Evolutionary conservation across 345 rosid species (phyloP).

Genomic region (Citrus maxima): DNA sequence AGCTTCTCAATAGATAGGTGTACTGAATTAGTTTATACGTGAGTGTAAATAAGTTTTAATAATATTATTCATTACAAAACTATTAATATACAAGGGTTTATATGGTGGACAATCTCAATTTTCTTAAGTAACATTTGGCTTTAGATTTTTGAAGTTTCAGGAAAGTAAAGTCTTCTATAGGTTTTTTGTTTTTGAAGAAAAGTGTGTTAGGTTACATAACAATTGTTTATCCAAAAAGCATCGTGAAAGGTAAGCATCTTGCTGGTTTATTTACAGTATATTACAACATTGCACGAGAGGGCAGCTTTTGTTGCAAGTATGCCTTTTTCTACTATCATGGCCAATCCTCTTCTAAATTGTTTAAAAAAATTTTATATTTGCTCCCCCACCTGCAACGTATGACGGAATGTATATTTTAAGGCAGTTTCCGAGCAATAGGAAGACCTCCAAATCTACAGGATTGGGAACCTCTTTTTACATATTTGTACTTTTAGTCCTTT

Average conservation of each 20-base stretch:
- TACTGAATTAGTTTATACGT: too few relatives aligned
- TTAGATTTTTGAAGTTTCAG: background rate
- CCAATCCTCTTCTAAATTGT: background rate
- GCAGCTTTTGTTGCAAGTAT: background rate
- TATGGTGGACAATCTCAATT: too few relatives aligned
- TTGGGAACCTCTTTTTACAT: background rate
- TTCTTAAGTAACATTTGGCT: background rate
- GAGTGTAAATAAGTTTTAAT: too few relatives aligned
- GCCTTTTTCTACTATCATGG: background rate
- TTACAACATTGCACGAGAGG: background rate
- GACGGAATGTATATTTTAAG: background rate
- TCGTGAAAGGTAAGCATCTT: background rate
- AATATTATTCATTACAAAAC: too few relatives aligned
- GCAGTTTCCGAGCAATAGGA: background rate
- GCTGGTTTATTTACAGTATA: too few relatives aligned
- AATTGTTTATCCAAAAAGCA: background rate
- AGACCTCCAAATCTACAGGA: background rate
- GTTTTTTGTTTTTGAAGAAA: too few relatives aligned
- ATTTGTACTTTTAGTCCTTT: background rate
- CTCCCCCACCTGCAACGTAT: background rate
- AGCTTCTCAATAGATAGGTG: too few relatives aligned
- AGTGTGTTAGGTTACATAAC: background rate
- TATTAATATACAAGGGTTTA: too few relatives aligned
- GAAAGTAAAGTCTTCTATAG: too few relatives aligned
- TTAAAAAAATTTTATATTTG: background rate